Conservation (phyloP, 805 yeast genomes). For the Metschnikowia reukaufii region DNA sequence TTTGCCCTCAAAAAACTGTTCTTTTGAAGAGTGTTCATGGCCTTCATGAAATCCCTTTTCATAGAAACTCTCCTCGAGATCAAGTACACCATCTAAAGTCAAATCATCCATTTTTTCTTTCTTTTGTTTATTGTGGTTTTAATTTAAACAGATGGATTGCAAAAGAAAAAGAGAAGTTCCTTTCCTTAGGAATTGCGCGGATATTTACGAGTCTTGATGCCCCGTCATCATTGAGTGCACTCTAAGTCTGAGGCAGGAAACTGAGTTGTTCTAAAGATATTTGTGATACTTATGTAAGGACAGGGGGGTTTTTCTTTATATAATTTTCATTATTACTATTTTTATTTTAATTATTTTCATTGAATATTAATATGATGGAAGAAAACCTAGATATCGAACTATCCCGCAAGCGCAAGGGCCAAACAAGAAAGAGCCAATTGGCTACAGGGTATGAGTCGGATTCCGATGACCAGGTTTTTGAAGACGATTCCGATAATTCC, state of each 20-base stretch:
- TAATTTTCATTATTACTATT: too few relatives aligned
- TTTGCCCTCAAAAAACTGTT: conserved; percentile 73
- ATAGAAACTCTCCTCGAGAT: conserved; percentile 62
- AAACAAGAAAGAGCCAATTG: conserved; percentile 1
- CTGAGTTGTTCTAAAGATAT: too few relatives aligned
- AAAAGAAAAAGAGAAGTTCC: too few relatives aligned
- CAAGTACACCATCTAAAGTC: conserved; percentile 45
- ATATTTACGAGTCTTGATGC: too few relatives aligned
- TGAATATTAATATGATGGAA: background rate
- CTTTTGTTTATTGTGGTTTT: background rate
- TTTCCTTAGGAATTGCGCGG: too few relatives aligned
- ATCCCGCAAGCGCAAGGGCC: background rate
- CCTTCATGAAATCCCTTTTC: conserved; percentile 75
- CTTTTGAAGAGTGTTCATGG: conserved; percentile 52
- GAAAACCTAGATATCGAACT: background rate
- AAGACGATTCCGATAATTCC: conserved; percentile 11
- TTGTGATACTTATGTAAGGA: too few relatives aligned
- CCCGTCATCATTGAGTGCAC: too few relatives aligned
- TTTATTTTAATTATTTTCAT: too few relatives aligned
- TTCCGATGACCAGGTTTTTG: conserved; percentile 15
- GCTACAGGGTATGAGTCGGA: conserved; percentile 20
- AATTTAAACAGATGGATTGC: too few relatives aligned
- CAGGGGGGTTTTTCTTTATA: too few relatives aligned
- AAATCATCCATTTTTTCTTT: conserved; percentile 33
- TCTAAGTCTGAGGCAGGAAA: too few relatives aligned